Percentiles rank a stretch among this genome's conserved stretches.
Evolutionary conservation across 2,329 filamentous ascomycete genomes (phyloP).

Genomic region (Magnaporthiopsis rhizophila): DNA sequence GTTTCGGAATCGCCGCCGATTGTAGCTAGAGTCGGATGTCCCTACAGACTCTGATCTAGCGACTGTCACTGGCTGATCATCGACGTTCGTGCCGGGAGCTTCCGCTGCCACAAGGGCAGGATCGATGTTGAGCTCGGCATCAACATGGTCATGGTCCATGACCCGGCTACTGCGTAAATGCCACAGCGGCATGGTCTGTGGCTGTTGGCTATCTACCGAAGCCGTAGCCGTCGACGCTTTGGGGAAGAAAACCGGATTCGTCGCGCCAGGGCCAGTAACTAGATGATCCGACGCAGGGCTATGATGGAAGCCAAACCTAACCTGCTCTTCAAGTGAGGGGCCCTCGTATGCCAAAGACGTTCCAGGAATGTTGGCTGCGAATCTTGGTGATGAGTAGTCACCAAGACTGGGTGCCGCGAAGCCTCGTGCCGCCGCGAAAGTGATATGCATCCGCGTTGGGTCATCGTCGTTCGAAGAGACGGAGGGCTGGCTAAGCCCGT

Average conservation of each 20-base stretch:
- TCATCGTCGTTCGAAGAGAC: background rate
- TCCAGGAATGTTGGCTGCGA: background rate
- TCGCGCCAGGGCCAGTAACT: background rate
- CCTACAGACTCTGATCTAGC: constrained; percentile 9
- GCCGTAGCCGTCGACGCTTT: background rate
- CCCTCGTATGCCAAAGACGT: background rate
- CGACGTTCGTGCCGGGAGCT: constrained; percentile 3
- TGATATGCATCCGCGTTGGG: background rate
- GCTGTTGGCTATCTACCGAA: background rate
- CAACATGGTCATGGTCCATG: constrained; percentile 9
- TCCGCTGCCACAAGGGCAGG: constrained; percentile 1
- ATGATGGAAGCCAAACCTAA: constrained; percentile 22
- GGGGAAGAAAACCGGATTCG: background rate
- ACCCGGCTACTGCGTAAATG: constrained; percentile 8
- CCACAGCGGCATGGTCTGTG: constrained; percentile 10
- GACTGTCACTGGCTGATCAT: constrained; percentile 16
- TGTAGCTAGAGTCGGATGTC: constrained; percentile 8
- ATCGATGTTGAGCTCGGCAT: constrained; percentile 7
- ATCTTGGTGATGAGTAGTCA: constrained; percentile 7
- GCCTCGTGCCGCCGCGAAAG: background rate
- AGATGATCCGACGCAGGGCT: constrained; percentile 3
- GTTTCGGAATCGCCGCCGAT: constrained; percentile 18
- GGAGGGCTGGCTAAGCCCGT: background rate
- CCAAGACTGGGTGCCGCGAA: background rate
- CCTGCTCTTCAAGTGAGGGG: constrained; percentile 17